Percentiles rank a stretch among this genome's conserved stretches.
Conservation (phyloP, 441 rosid genomes). For the Metrosideros polymorpha region DNA sequence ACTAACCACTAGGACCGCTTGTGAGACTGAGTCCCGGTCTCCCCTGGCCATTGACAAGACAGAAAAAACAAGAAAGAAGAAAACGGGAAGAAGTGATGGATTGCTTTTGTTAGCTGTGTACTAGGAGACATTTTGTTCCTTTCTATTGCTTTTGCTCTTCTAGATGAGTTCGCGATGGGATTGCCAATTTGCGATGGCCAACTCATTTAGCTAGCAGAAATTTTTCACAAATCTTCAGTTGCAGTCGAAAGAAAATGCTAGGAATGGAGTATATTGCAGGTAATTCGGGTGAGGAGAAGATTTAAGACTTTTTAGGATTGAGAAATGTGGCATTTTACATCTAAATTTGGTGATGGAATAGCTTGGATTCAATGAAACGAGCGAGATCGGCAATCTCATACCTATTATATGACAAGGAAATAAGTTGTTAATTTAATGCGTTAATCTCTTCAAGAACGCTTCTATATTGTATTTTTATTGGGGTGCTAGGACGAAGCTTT, state of each 20-base stretch:
- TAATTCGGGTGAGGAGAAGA: not conserved
- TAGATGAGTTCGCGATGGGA: not conserved
- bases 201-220: not conserved
- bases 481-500: not conserved
- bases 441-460: not conserved
- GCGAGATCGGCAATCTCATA: not conserved
- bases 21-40: not conserved
- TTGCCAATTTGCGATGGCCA: not conserved
- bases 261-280: not conserved
- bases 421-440: not conserved
- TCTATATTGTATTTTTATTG: not conserved
- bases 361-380: not conserved
- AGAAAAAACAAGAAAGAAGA: not conserved
- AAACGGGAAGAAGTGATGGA: not conserved
- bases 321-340: not conserved
- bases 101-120: not conserved
- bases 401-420: not conserved
- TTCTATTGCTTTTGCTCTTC: not conserved
- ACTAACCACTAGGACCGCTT: not conserved
- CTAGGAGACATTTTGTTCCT: not conserved
- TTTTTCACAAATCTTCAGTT: not conserved
- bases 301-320: not conserved
- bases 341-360: not conserved
- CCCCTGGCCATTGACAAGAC: not conserved
- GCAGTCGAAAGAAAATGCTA: not conserved